Evolutionary conservation across 306 rosid species (phyloP).

Genomic region (Coriaria nepalensis): DNA sequence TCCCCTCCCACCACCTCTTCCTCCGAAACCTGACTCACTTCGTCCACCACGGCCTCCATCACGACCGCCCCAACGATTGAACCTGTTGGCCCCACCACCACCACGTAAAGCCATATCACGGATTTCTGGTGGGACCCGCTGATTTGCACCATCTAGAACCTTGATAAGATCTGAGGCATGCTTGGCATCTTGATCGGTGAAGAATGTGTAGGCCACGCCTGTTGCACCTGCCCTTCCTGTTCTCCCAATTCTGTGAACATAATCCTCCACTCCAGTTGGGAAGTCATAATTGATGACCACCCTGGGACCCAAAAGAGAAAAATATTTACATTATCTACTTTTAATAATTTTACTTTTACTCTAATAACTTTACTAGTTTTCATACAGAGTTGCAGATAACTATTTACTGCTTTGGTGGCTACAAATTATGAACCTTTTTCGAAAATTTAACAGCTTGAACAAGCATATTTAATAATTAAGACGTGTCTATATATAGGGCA

Average conservation of each 20-base stretch:
- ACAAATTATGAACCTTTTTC: no score
- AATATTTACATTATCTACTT: no score
- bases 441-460: no score
- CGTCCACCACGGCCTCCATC: conserved; percentile 60
- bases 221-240: conserved; percentile 99
- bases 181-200: conserved; percentile 90
- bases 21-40: conserved; percentile 53
- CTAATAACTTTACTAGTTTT: no score
- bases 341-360: no score
- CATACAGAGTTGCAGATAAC: no score
- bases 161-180: conserved; percentile 86
- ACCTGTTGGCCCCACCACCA: conserved; percentile 62
- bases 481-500: no score
- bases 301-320: conserved; percentile 21
- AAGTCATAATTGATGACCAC: conserved; percentile 93
- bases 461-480: no score
- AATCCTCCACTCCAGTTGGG: conserved; percentile 99
- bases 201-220: conserved; percentile 83
- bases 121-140: conserved; percentile 69
- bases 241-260: conserved; percentile 99
- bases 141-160: conserved; percentile 95
- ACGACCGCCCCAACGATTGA: conserved; percentile 73
- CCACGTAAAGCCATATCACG: conserved; percentile 80
- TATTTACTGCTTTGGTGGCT: no score
- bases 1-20: conserved; percentile 45